Conservation (phyloP, 1,284 basidiomycete species). For the Leccinum griseonigrum region DNA sequence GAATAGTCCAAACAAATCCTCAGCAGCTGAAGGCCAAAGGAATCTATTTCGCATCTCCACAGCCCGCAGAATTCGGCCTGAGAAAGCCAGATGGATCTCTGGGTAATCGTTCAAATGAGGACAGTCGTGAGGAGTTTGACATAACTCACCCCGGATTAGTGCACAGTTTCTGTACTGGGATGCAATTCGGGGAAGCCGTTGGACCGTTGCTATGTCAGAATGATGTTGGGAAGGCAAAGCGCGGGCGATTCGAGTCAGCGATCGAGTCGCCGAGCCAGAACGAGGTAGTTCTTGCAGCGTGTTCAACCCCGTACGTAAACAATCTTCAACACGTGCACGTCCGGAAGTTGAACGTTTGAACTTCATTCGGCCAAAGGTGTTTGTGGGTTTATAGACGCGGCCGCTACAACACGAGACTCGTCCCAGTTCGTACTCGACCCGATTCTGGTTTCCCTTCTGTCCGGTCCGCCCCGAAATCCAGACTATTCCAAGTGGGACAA, state of each 20-base stretch:
- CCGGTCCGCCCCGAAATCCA: slow-evolving; percentile 14
- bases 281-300: slow-evolving; percentile 21
- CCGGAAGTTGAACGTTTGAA: slow-evolving; percentile 25
- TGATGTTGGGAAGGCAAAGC: slow-evolving; percentile 13
- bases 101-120: slow-evolving; percentile 11
- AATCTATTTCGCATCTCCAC: slow-evolving; percentile 29
- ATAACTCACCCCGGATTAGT: slow-evolving; percentile 21
- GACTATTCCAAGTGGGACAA: slow-evolving; percentile 1
- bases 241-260: slow-evolving; percentile 25
- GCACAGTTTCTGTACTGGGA: slow-evolving; percentile 10
- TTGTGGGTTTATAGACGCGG: slow-evolving; percentile 15
- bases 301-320: slow-evolving; percentile 26
- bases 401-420: slow-evolving; percentile 19
- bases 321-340: slow-evolving; percentile 24
- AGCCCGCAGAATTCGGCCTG: slow-evolving; percentile 22
- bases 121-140: slow-evolving; percentile 18
- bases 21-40: slow-evolving; percentile 18
- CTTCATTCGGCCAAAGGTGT: slow-evolving; percentile 14
- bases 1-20: slow-evolving; percentile 16
- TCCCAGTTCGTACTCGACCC: slow-evolving; percentile 12
- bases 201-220: slow-evolving; percentile 27
- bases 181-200: slow-evolving; percentile 8
- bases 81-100: slow-evolving; percentile 25
- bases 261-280: slow-evolving; percentile 31
- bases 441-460: slow-evolving; percentile 10